Conservation (phyloP, 257 asterid genomes). For the Verbena officinalis region DNA sequence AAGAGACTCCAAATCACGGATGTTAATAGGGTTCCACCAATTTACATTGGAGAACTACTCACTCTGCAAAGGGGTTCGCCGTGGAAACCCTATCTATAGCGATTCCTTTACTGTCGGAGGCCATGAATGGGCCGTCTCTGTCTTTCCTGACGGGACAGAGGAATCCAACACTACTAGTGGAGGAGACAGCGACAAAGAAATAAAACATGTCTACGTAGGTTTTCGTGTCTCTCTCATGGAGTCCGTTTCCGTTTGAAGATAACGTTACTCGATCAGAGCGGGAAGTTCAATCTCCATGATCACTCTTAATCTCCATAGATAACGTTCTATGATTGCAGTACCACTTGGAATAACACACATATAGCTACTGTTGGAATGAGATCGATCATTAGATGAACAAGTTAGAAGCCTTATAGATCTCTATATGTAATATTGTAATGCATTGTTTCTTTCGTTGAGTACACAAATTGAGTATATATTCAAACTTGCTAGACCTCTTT, state of each 20-base stretch:
- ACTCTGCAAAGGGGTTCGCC: background rate
- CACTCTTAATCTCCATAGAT: background rate
- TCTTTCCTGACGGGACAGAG: background rate
- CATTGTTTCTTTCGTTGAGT: too few relatives aligned
- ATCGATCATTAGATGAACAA: too few relatives aligned
- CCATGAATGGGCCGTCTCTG: background rate
- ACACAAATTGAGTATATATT: too few relatives aligned
- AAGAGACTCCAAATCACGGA: background rate
- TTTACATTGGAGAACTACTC: slow-evolving; percentile 17
- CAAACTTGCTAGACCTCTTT: too few relatives aligned
- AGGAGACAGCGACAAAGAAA: background rate
- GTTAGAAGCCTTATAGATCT: too few relatives aligned
- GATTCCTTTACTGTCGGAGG: slow-evolving; percentile 1
- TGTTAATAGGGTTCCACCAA: slow-evolving; percentile 4
- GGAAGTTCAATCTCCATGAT: background rate
- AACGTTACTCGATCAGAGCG: slow-evolving; percentile 5
- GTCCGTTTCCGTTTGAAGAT: background rate
- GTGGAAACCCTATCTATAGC: background rate
- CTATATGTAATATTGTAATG: too few relatives aligned
- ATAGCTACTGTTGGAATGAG: too few relatives aligned
- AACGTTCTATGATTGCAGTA: too few relatives aligned
- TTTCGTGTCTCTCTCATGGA: background rate
- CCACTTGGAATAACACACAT: too few relatives aligned
- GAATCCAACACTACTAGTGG: too few relatives aligned
- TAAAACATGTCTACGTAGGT: background rate